phyloP scores from a whole-genome alignment of 345 rosid genomes.

The Arabidopsis suecica region DNA sequence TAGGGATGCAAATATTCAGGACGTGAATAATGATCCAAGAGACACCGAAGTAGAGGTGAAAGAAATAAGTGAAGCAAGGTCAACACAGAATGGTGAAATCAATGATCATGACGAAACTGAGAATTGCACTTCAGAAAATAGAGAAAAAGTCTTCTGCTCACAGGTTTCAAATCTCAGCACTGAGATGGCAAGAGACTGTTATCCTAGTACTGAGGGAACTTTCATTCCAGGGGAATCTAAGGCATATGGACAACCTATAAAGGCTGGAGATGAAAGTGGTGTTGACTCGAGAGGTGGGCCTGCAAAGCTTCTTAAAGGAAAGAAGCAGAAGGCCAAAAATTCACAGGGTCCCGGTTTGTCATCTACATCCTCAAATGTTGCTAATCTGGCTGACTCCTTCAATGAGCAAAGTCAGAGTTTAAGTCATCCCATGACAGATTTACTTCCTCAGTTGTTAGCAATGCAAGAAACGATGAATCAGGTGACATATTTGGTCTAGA shows the following conservation, averaged over 20 bases:
- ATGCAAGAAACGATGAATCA: slow-evolving; percentile 79
- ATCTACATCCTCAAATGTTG: slow-evolving; percentile 61
- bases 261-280: slow-evolving; percentile 52
- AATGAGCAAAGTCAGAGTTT: slow-evolving; percentile 53
- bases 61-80: slow-evolving; percentile 63
- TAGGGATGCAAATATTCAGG: slow-evolving; percentile 57
- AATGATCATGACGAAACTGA: slow-evolving; percentile 49
- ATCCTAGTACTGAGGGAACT: slow-evolving; percentile 53
- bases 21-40: slow-evolving; percentile 50
- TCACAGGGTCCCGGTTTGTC: slow-evolving; percentile 56
- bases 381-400: slow-evolving; percentile 61
- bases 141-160: slow-evolving; percentile 60
- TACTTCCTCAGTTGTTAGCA: slow-evolving; percentile 58
- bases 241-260: slow-evolving; percentile 44
- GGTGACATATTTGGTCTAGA: slow-evolving; percentile 53
- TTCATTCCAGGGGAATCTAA: slow-evolving; percentile 51
- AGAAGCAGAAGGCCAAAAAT: slow-evolving; percentile 65
- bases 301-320: slow-evolving; percentile 59
- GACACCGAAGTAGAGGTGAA: slow-evolving; percentile 68
- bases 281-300: slow-evolving; percentile 50
- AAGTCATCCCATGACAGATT: slow-evolving; percentile 48
- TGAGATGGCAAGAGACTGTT: slow-evolving; percentile 60
- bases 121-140: slow-evolving; percentile 51
- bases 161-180: slow-evolving; percentile 75
- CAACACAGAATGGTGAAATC: slow-evolving; percentile 54